phyloP scores from a whole-genome alignment of 2,329 filamentous ascomycete genomes.

The Trichoderma lentiforme region DNA sequence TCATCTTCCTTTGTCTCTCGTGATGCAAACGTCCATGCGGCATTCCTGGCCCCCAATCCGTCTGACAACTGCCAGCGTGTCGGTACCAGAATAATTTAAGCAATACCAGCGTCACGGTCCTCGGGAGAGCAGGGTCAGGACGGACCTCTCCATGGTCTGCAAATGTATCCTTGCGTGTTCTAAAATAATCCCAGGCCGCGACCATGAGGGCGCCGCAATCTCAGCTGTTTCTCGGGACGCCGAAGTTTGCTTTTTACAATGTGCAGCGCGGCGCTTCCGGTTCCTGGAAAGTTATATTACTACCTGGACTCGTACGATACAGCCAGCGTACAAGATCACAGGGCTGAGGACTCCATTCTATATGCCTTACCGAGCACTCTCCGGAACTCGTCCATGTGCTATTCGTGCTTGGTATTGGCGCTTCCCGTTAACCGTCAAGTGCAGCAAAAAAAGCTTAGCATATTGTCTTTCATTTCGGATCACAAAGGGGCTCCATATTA shows the following conservation, averaged over 20 bases:
- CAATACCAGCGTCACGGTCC: constrained; percentile 2
- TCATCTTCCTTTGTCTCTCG: background rate
- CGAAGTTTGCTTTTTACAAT: background rate
- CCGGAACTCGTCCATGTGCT: background rate
- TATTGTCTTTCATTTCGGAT: constrained; percentile 2
- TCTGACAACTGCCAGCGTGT: background rate
- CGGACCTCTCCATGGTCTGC: background rate
- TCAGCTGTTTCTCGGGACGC: background rate
- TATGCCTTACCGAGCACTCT: background rate
- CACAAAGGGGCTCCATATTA: background rate
- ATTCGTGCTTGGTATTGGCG: background rate
- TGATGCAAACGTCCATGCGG: background rate
- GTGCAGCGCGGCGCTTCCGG: background rate
- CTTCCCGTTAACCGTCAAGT: background rate
- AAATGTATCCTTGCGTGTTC: constrained; percentile 3
- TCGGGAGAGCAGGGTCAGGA: constrained; percentile 4
- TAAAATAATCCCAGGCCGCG: constrained; percentile 10
- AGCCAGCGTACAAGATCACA: background rate
- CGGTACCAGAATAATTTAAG: background rate
- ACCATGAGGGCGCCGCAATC: constrained; percentile 10
- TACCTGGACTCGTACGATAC: background rate
- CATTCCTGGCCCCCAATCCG: background rate
- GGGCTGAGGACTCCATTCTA: background rate
- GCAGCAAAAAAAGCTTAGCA: background rate
- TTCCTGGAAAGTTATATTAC: background rate